Evolutionary conservation across 2,329 filamentous ascomycete genomes (phyloP).

Genomic region (Penicillium brasilianum): DNA sequence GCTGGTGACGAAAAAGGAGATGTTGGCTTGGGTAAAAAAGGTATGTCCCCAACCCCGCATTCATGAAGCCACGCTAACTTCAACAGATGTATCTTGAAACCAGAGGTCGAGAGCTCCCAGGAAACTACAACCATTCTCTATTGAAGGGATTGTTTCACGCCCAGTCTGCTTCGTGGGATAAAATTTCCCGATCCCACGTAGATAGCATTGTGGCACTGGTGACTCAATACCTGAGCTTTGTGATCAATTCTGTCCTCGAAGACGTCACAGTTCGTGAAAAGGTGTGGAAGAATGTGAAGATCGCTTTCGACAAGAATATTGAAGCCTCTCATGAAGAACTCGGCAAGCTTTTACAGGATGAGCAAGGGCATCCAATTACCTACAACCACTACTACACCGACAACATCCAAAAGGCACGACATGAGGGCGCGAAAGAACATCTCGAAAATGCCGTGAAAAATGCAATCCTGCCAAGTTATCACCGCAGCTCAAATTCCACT

Average conservation of each 20-base stretch:
- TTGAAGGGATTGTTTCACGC: conserved; percentile 34
- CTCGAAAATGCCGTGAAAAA: not conserved
- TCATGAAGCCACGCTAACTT: not conserved
- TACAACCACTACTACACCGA: conserved; percentile 40
- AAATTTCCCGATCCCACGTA: conserved; percentile 26
- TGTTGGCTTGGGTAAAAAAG: not conserved
- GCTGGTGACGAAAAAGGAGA: not conserved
- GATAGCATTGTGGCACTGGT: conserved; percentile 11
- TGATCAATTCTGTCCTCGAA: conserved; percentile 15
- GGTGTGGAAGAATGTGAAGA: not conserved
- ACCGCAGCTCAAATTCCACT: not conserved
- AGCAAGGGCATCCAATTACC: conserved; percentile 34
- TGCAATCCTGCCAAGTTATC: no score
- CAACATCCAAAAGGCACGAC: not conserved
- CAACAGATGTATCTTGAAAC: conserved; percentile 25
- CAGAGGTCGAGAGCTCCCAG: conserved; percentile 36
- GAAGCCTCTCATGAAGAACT: not conserved
- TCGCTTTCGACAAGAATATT: not conserved
- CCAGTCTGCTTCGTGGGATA: conserved; percentile 35
- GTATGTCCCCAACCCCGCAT: not conserved
- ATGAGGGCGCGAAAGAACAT: not conserved
- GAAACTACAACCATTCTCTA: conserved; percentile 36
- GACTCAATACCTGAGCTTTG: conserved; percentile 18
- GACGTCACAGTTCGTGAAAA: conserved; percentile 14
- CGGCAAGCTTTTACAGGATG: conserved; percentile 21